Base-by-base conservation (phyloP, 805 yeast species). In the Komagataella kurtzmanii region DNA sequence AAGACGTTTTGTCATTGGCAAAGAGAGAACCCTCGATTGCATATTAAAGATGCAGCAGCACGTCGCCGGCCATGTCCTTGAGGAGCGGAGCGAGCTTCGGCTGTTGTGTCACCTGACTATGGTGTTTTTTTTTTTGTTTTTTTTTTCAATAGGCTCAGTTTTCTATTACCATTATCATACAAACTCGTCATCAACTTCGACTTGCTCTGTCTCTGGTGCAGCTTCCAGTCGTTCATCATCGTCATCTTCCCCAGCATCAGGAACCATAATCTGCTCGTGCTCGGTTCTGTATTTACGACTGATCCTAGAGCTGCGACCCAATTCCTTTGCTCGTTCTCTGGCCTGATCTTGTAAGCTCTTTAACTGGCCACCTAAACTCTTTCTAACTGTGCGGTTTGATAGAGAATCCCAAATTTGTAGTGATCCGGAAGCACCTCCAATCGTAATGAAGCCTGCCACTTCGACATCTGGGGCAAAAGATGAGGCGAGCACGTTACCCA, bases 401-500 rank as follows among this genome's bases (percentile, higher is more conserved):
- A 90, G 85, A 7, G 83, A 76, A 68, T 93, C 98, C 96, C 97
- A 93, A 70, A 93, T 77, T 70, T 89, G 90, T 65, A 93, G 72
- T 12, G 85, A 84, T 17, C 89, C 84, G 50, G 76, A 75, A 46
- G 85, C 88, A 61, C 99, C 99, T 58, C 97, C 98, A 55, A 88
- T 76, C 18, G 82, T 81, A 56, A 93, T 65, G 63, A 85, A 79
- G 55, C 97, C 97, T 2, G 89, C 80, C 48, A 85, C 86, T 66
- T 87, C 96, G 52, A 78, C 68, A 65, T 93, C 98, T 49, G 88
- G 84, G 2, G 96, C 93, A 73, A 89, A 93, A 7, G 85, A 69
- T 8, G 87, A 73, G 3, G 88, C 75, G 59, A 93, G 77, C 18
- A 91, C 97, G 63, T 88, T 89, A 55, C 99, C 99, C 51, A 89